These are phyloP conservation scores for Aquilaria agallochum DNA, from an alignment of 441 rosid genomes.

Conservation along the genomic window DNA sequence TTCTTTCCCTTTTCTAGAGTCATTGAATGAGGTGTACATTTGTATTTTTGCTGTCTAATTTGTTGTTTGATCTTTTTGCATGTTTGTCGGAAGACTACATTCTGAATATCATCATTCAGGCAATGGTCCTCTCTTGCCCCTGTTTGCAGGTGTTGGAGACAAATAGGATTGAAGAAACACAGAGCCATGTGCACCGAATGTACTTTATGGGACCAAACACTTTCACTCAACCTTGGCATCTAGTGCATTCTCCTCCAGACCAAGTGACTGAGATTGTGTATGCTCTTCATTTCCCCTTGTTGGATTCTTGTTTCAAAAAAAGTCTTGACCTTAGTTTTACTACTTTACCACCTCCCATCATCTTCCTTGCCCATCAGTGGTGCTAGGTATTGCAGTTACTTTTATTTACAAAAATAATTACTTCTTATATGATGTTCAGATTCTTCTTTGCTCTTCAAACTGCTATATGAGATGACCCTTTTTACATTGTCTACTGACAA, in stretches of 20 bases:
- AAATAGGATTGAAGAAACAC: conserved; percentile 82
- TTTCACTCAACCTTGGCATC: conserved; percentile 87
- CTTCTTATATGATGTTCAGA: too few species aligned
- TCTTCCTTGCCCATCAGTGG: too few species aligned
- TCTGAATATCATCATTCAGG: conserved; percentile 1
- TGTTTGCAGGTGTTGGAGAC: conserved; percentile 67
- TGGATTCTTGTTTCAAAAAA: too few species aligned
- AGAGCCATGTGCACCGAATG: conserved; percentile 82
- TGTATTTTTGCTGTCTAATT: neutral
- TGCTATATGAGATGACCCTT: conserved; percentile 8
- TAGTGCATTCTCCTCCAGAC: conserved; percentile 74
- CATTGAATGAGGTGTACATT: conserved; percentile 69
- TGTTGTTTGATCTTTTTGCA: neutral
- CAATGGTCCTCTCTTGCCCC: conserved; percentile 13
- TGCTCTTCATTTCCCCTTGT: conserved; percentile 21
- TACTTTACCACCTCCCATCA: too few species aligned
- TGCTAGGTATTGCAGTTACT: too few species aligned
- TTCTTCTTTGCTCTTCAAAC: neutral
- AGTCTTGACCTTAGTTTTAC: too few species aligned
- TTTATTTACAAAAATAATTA: too few species aligned
- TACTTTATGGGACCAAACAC: conserved; percentile 90
- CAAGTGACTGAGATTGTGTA: conserved; percentile 83
- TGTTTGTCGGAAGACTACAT: neutral
- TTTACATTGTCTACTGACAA: conserved; percentile 3
- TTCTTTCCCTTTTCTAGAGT: conserved; percentile 91